Base-by-base conservation (phyloP, 768 basidiomycete genomes). In the Tulasnella sp. region DNA sequence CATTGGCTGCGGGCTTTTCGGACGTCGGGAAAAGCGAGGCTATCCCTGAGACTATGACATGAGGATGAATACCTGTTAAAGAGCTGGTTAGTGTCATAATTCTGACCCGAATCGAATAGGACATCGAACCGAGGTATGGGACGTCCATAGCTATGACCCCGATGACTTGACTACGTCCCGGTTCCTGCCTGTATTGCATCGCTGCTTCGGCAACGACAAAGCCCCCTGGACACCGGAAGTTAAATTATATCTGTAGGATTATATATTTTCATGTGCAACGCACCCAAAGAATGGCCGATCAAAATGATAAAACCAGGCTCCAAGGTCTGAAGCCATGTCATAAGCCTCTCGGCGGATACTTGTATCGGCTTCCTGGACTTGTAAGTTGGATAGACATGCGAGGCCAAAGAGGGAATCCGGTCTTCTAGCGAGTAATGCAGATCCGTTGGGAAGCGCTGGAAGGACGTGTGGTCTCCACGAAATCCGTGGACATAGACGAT, bases 301-400 rank as follows among this genome's bases (percentile, higher is more conserved):
- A 79, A 72, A 42, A 79, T 74, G 31, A 79, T 79, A 38, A 44
- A 79, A 40, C 78, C 78, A 24, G 78, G 78, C 36, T 79, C 78
- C 27, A 79, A 42, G 1, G 34, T 74, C 21, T 44, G 31, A 5
- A 79, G 42, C 78, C 78, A 79, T 44, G 73, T 40, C 34, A 74
- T 24, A 40, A 79, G 44, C 71, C 73, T 40, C 5, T 79, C 71
- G n/a, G 73, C 78, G 36, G 78, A 71, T 12, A 48, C 42, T n/a
- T 79, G 78, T 18, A 80, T 34, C 7, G 80, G 71, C 44, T 76
- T 73, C 40, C 76, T 80, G 8, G 80, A 80, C 71, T 80, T 80
- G 36, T 80, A 80, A 19, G 80, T 80, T 24, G 80, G 80, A 79
- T 80, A 80, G 8, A 80, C 73, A 76, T 80, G 80, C 19, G 71